phyloP scores from a whole-genome alignment of 208 protist genomes.

The Jaenimonas drosophilae region DNA sequence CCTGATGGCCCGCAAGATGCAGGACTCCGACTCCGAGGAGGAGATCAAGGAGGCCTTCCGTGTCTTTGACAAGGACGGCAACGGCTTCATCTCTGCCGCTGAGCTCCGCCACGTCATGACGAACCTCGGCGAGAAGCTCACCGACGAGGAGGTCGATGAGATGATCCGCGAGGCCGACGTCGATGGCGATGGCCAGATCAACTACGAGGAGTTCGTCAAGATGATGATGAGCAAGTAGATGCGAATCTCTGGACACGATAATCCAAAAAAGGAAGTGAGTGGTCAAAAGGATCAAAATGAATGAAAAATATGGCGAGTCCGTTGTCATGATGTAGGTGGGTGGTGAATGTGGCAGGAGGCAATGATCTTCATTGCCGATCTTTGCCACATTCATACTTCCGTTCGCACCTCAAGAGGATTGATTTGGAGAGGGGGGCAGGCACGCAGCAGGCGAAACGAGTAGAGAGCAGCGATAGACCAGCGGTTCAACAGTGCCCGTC shows the following conservation, averaged over 20 bases:
- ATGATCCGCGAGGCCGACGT: conserved; percentile 87
- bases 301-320: too few relatives aligned
- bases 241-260: conserved; percentile 23
- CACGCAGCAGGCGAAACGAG: too few relatives aligned
- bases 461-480: too few relatives aligned
- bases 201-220: conserved; percentile 79
- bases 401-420: too few relatives aligned
- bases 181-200: conserved; percentile 75
- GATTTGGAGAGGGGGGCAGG: too few relatives aligned
- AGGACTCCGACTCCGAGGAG: conserved; percentile 89
- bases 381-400: too few relatives aligned
- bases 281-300: too few relatives aligned
- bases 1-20: conserved; percentile 85
- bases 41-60: conserved; percentile 94
- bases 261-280: neutral
- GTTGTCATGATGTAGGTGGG: too few relatives aligned
- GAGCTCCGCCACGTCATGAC: conserved; percentile 94
- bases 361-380: too few relatives aligned
- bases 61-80: conserved; percentile 94
- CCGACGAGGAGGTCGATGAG: conserved; percentile 88
- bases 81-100: conserved; percentile 90
- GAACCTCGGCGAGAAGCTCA: conserved; percentile 92
- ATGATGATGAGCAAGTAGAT: conserved; percentile 72
- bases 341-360: too few relatives aligned
- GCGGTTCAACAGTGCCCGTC: too few relatives aligned